Conservation (phyloP, 192 early-diverging fungal genomes). For the Backusella parvicylindrica region DNA sequence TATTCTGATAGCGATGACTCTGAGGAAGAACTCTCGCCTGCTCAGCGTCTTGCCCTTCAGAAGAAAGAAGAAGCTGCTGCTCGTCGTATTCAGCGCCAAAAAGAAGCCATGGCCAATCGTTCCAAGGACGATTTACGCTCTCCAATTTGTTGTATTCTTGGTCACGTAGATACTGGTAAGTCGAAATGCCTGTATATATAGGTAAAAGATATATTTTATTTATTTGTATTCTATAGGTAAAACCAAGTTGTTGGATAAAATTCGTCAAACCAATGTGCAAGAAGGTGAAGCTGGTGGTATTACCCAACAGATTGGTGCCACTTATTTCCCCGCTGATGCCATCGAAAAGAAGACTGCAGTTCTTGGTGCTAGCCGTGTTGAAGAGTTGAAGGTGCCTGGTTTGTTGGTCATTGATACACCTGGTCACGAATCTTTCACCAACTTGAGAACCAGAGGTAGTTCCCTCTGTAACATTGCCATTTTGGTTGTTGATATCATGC, state of each 20-base stretch:
- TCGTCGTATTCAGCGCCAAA: conserved; percentile 67
- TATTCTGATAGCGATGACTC: conserved; percentile 50
- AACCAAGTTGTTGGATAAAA: conserved; percentile 98
- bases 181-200: conserved; percentile 13
- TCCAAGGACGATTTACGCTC: conserved; percentile 91
- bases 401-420: conserved; percentile 97
- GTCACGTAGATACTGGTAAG: conserved; percentile 93
- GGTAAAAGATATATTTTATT: neutral
- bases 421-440: conserved; percentile 98
- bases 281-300: conserved; percentile 99
- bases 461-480: conserved; percentile 99
- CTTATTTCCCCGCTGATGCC: conserved; percentile 96
- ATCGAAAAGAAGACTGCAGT: conserved; percentile 89
- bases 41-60: conserved; percentile 57
- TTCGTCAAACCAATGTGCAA: conserved; percentile 99
- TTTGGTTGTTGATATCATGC: conserved; percentile 98
- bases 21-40: conserved; percentile 62
- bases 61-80: conserved; percentile 79
- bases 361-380: conserved; percentile 38
- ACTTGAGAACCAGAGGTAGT: conserved; percentile 91
- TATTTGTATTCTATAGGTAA: conserved; percentile 34
- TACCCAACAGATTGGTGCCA: conserved; percentile 99
- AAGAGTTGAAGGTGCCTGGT: conserved; percentile 87
- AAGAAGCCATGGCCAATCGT: conserved; percentile 76
- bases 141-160: conserved; percentile 97